phyloP scores from a whole-genome alignment of 495 filamentous ascomycete species.

The Xylaria sp. region DNA sequence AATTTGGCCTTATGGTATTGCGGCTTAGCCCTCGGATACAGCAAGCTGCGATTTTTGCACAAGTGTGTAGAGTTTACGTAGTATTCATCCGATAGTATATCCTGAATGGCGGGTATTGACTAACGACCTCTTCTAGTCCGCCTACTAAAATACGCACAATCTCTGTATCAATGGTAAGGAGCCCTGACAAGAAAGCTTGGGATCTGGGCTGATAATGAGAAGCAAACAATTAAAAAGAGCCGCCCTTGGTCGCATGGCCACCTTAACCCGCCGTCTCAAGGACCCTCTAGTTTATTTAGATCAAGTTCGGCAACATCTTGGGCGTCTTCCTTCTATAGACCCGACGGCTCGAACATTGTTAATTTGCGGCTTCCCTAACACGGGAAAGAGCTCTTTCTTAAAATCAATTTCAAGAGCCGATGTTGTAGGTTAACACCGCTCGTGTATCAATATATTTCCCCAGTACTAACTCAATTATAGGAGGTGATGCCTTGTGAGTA shows the following conservation, averaged over 20 bases:
- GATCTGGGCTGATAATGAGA: not conserved
- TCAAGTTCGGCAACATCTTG: constrained; percentile 97
- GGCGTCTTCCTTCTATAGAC: constrained; percentile 96
- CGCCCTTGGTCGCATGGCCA: constrained; percentile 93
- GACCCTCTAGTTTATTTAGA: constrained; percentile 95
- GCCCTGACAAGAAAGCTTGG: not conserved
- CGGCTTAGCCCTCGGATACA: not conserved
- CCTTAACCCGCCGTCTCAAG: constrained; percentile 90
- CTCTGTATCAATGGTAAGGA: constrained; percentile 75
- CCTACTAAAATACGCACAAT: constrained; percentile 80
- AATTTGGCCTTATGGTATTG: not conserved
- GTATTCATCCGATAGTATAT: not conserved
- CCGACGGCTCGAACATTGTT: constrained; percentile 93
- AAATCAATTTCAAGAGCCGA: constrained; percentile 91
- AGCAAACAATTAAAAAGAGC: constrained; percentile 90
- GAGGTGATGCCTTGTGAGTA: constrained; percentile 82
- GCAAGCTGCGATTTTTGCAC: not conserved
- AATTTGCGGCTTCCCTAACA: constrained; percentile 97
- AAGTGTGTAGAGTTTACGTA: not conserved
- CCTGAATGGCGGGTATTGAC: not conserved
- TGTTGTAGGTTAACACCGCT: constrained; percentile 52
- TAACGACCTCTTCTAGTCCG: constrained; percentile 18
- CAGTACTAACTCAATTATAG: constrained; percentile 18
- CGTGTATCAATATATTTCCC: not conserved
- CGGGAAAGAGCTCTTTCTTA: constrained; percentile 95